These are phyloP conservation scores for Malus fusca DNA, from an alignment of 306 rosid genomes.

Conservation along the genomic window DNA sequence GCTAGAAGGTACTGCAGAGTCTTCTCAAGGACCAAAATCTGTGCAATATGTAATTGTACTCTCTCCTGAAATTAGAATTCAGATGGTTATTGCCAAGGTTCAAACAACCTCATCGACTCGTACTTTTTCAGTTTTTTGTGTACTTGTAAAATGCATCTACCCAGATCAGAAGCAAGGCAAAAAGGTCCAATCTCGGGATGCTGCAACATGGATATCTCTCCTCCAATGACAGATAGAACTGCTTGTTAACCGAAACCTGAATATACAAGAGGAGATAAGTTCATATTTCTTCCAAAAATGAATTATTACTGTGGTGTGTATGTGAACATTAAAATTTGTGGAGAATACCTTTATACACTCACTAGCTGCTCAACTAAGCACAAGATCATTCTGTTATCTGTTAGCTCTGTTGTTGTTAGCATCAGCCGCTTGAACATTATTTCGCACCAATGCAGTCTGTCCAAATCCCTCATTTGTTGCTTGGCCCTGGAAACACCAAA, in stretches of 20 bases:
- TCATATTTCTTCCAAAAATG: not conserved
- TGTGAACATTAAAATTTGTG: not conserved
- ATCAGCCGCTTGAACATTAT: constrained; percentile 24
- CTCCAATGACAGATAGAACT: constrained; percentile 9
- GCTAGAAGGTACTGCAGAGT: constrained; percentile 12
- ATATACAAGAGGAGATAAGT: constrained; percentile 8
- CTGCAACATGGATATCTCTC: constrained; percentile 18
- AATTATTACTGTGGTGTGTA: not conserved
- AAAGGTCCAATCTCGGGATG: constrained; percentile 26
- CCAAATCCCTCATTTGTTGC: constrained; percentile 30
- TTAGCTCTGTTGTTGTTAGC: constrained; percentile 33
- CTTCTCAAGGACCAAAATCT: constrained; percentile 36
- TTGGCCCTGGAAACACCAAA: constrained; percentile 38
- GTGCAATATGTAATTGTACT: constrained; percentile 17
- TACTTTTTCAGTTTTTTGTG: constrained; percentile 1
- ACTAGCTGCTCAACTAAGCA: constrained; percentile 41
- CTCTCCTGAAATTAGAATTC: constrained; percentile 24
- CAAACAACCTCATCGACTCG: constrained; percentile 22
- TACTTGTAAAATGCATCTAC: constrained; percentile 23
- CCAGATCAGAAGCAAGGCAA: constrained; percentile 22
- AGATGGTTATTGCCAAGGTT: constrained; percentile 14
- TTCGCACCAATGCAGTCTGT: constrained; percentile 36
- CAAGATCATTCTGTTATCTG: constrained; percentile 30
- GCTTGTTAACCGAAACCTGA: constrained; percentile 44
- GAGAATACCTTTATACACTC: constrained; percentile 22